phyloP scores from a whole-genome alignment of 2,329 filamentous ascomycete species.

The Tolypocladium ophioglossoides region DNA sequence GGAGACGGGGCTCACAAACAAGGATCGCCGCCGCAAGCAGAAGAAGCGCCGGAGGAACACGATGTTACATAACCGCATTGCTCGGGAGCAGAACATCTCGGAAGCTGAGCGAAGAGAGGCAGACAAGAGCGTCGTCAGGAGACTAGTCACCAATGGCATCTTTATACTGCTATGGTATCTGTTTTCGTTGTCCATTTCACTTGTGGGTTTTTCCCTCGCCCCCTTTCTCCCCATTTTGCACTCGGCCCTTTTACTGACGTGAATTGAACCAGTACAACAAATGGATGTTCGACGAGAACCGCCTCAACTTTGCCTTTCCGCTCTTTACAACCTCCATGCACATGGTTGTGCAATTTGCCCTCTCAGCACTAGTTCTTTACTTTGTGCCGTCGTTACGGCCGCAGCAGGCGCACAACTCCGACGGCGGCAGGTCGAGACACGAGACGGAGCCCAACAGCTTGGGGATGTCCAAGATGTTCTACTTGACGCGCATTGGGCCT shows the following conservation, averaged over 20 bases:
- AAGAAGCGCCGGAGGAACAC: constrained; percentile 57
- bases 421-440: constrained; percentile 39
- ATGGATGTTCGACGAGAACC: constrained; percentile 91
- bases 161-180: constrained; percentile 81
- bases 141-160: constrained; percentile 61
- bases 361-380: constrained; percentile 69
- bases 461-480: constrained; percentile 85
- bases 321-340: constrained; percentile 92
- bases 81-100: constrained; percentile 47
- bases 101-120: constrained; percentile 65
- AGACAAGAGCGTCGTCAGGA: constrained; percentile 61
- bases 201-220: constrained; percentile 46
- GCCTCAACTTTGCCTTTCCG: constrained; percentile 85
- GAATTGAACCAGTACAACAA: constrained; percentile 71
- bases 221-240: not conserved
- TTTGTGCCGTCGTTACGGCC: constrained; percentile 77
- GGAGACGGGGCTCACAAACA: constrained; percentile 73
- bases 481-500: constrained; percentile 80
- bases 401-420: constrained; percentile 34
- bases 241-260: constrained; percentile 9
- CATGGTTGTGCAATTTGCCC: constrained; percentile 86
- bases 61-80: constrained; percentile 59
- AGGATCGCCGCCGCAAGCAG: constrained; percentile 59
- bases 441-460: constrained; percentile 42
- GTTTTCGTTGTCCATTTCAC: constrained; percentile 86